phyloP scores from a whole-genome alignment of 2,329 filamentous ascomycete genomes.

The Colletotrichum orchidophilum region DNA sequence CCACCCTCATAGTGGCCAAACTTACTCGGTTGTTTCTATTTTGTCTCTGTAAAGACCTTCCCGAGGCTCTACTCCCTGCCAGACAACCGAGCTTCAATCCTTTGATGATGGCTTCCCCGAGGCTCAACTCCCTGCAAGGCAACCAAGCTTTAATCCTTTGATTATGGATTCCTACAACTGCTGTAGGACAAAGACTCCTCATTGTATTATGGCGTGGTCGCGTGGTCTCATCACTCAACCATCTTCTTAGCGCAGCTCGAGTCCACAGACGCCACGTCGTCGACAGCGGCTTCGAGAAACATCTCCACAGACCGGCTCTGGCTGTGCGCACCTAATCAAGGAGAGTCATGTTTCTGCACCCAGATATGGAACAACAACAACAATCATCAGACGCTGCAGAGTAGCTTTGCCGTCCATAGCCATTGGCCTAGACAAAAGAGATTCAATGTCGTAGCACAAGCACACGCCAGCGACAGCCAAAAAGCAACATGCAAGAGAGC shows the following conservation, averaged over 20 bases:
- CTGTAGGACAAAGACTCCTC: neutral
- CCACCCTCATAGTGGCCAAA: neutral
- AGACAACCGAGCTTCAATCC: neutral
- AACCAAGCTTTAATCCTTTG: neutral
- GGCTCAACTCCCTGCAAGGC: neutral
- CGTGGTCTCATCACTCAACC: neutral
- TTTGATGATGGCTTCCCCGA: too few relatives aligned
- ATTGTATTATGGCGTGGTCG: neutral
- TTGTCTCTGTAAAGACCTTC: neutral
- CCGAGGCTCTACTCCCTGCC: neutral
- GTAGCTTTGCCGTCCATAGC: neutral
- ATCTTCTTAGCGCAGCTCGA: neutral
- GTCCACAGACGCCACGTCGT: neutral
- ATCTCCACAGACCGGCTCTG: constrained; percentile 8
- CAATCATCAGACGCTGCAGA: neutral
- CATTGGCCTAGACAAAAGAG: neutral
- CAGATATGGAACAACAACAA: neutral
- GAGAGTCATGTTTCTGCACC: constrained; percentile 18
- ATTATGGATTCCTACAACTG: neutral
- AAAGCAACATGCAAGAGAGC: neutral
- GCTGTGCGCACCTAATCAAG: constrained; percentile 15
- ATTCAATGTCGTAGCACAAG: neutral
- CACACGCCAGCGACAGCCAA: neutral
- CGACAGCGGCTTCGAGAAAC: constrained; percentile 11
- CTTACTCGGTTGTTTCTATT: neutral